These are phyloP conservation scores for Ogataea thermomethanolica DNA, from an alignment of 805 yeast species.

Conservation along the genomic window DNA sequence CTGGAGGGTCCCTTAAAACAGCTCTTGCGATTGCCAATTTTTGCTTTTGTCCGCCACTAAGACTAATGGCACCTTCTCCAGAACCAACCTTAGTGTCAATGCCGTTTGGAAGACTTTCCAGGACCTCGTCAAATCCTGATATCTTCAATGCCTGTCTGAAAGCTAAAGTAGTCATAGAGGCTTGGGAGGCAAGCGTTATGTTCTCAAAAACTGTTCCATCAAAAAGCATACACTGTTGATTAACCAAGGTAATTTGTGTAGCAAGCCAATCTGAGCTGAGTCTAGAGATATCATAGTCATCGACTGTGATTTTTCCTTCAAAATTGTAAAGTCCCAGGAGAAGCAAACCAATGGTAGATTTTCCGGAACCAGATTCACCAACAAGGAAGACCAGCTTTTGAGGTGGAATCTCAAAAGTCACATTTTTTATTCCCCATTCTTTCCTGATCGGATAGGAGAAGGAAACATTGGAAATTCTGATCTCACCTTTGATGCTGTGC, in stretches of 20 bases:
- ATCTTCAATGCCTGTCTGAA: conserved; percentile 45
- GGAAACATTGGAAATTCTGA: conserved; percentile 51
- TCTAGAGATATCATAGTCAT: conserved; percentile 43
- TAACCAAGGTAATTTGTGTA: conserved; percentile 66
- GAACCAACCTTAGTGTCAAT: conserved; percentile 49
- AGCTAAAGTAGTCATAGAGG: conserved; percentile 22
- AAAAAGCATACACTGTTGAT: conserved; percentile 67
- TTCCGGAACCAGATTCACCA: conserved; percentile 92
- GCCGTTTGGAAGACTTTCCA: conserved; percentile 51
- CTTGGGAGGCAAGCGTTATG: conserved; percentile 35
- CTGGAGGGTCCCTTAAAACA: conserved; percentile 62
- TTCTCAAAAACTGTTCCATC: conserved; percentile 62
- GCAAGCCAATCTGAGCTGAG: conserved; percentile 52
- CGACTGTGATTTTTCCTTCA: conserved; percentile 58
- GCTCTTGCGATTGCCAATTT: conserved; percentile 85
- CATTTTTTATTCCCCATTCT: conserved; percentile 43
- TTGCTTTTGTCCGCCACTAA: conserved; percentile 94
- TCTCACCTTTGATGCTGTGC: conserved; percentile 40
- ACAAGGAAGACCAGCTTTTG: conserved; percentile 58
- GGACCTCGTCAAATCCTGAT: conserved; percentile 49
- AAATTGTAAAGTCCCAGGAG: conserved; percentile 59
- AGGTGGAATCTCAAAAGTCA: conserved; percentile 44
- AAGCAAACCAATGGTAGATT: conserved; percentile 72
- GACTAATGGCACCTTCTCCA: conserved; percentile 34
- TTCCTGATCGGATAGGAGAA: conserved; percentile 64